Evolutionary conservation across 192 early-diverging fungal genomes (phyloP), one percentile per base, ranked within the genome.

Genomic region (Coemansia biformis): DNA sequence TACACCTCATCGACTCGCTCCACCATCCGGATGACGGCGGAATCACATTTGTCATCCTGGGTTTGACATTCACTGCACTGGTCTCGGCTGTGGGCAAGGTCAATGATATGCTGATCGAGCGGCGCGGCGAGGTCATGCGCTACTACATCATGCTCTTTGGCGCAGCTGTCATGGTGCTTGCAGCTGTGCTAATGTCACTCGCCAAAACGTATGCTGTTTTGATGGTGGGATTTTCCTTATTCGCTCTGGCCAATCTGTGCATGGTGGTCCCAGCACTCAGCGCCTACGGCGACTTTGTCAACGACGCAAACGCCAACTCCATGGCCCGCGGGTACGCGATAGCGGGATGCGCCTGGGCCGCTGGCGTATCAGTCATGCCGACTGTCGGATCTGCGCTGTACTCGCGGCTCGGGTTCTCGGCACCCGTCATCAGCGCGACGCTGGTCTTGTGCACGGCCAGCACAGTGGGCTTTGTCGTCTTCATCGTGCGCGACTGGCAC

Each of bases 221-320:
- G 57, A 66, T 66, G 56, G 30, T 42, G 9, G 63, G 56, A 8
- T 59, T 54, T 22, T 45, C 53, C 18, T 11, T 66, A 1, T 50
- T 59, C 13, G 63, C 63, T 2, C 37, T 59, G 2, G 23, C 51
- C 13, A 54, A 51, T 15, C 15, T 59, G n/a, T 59, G 50, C 42
- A 44, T 66, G 57, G 46, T 42, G 15, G 37, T 66, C 43, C 63
- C 63, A 2, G 45, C 54, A 0, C 56, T 59, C 13, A 66, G 63
- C 40, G 57, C 56, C 5, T 66, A 50, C 40, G 63, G 63, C 9
- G 63, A 66, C 21, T 49, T 59, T 59, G 46, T 58, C 4, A 66
- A 66, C 29, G 53, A 48, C 28, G 28, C 52, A 7, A 41, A 41
- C 22, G 10, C 34, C 1, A 36, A 59, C 32, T 53, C 51, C 10